phyloP scores from a whole-genome alignment of 768 basidiomycete genomes.

The Russula brevipes region DNA sequence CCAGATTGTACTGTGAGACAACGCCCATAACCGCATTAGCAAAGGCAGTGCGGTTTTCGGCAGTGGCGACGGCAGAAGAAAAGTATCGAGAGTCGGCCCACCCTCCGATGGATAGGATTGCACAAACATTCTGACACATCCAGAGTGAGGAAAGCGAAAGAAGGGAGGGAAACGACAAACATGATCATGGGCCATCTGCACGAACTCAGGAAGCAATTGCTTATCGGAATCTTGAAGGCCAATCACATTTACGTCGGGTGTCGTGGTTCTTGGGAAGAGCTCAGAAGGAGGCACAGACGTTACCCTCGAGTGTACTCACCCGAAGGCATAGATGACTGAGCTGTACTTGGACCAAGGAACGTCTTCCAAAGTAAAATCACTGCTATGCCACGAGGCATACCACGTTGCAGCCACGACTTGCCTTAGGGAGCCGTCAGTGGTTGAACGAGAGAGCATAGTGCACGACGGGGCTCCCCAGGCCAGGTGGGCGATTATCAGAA shows the following conservation, averaged over 20 bases:
- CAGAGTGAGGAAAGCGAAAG: not conserved
- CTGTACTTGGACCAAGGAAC: slow-evolving; percentile 68
- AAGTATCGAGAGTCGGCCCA: slow-evolving; percentile 63
- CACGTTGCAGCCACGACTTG: slow-evolving; percentile 46
- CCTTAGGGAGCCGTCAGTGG: too few species aligned
- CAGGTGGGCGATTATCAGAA: slow-evolving; percentile 4
- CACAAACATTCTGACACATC: slow-evolving; percentile 45
- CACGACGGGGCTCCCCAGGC: not conserved
- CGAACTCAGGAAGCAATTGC: slow-evolving; percentile 51
- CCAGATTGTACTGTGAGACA: slow-evolving; percentile 46
- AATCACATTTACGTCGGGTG: slow-evolving; percentile 32
- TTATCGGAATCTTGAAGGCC: slow-evolving; percentile 42
- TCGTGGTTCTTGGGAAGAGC: slow-evolving; percentile 31
- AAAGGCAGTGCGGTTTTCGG: slow-evolving; percentile 56
- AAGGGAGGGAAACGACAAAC: slow-evolving; percentile 27
- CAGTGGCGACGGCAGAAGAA: slow-evolving; percentile 53
- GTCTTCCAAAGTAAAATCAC: slow-evolving; percentile 45
- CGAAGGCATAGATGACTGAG: slow-evolving; percentile 64
- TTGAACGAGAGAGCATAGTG: not conserved
- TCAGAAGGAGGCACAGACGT: too few species aligned
- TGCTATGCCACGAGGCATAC: slow-evolving; percentile 63
- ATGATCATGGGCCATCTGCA: slow-evolving; percentile 39
- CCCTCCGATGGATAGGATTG: slow-evolving; percentile 61
- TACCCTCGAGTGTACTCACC: slow-evolving; percentile 34
- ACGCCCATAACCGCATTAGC: slow-evolving; percentile 52